Evolutionary conservation across 2,329 filamentous ascomycete species (phyloP).

Genomic region (Colletotrichum acutatum): DNA sequence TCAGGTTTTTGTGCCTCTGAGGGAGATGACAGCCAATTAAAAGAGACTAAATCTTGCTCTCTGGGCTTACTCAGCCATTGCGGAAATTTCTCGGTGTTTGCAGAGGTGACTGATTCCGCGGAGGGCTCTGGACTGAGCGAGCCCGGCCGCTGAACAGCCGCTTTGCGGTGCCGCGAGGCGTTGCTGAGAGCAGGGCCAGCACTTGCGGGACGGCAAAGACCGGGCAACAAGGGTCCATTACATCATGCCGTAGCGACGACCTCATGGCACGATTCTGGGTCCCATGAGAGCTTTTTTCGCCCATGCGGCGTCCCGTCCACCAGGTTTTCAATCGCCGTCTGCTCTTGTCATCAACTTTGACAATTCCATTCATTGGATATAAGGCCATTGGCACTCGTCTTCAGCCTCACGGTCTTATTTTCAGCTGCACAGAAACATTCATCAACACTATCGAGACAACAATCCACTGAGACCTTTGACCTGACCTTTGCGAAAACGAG

Average conservation of each 20-base stretch:
- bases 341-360: slow-evolving; percentile 5
- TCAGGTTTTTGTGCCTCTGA: neutral
- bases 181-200: neutral
- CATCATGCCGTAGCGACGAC: slow-evolving; percentile 33
- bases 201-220: slow-evolving; percentile 26
- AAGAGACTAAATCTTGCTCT: too few relatives aligned
- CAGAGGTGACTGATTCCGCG: slow-evolving; percentile 5
- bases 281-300: slow-evolving; percentile 22
- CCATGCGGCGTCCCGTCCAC: slow-evolving; percentile 9
- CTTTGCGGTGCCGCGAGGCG: slow-evolving; percentile 2
- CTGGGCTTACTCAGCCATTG: slow-evolving; percentile 14
- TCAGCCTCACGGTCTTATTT: neutral
- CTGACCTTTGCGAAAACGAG: neutral
- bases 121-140: neutral
- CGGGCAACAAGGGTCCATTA: slow-evolving; percentile 30
- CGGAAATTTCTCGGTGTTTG: slow-evolving; percentile 46
- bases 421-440: neutral
- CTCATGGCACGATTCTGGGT: slow-evolving; percentile 34
- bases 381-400: slow-evolving; percentile 8
- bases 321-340: slow-evolving; percentile 32
- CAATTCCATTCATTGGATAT: slow-evolving; percentile 9
- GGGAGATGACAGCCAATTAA: slow-evolving; percentile 6
- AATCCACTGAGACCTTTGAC: neutral
- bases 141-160: neutral
- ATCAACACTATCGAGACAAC: neutral